phyloP scores from a whole-genome alignment of 768 basidiomycete genomes.

The Serendipita vermifera region DNA sequence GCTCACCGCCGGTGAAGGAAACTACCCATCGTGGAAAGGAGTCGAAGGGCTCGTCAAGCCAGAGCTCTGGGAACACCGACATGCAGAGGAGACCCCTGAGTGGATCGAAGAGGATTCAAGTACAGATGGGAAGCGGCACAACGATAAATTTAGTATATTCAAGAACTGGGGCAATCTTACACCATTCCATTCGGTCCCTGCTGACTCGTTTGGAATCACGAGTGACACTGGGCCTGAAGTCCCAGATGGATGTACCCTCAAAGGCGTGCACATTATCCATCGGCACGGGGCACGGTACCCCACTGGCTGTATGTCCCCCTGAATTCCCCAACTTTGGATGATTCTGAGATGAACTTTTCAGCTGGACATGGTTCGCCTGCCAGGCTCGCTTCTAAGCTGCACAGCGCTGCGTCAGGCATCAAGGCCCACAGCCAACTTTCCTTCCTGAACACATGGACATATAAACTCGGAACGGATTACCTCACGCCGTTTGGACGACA shows the following conservation, averaged over 20 bases:
- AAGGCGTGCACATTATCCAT: constrained; percentile 66
- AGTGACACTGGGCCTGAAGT: constrained; percentile 57
- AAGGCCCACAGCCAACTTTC: constrained; percentile 20
- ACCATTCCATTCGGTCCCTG: constrained; percentile 69
- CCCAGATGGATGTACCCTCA: constrained; percentile 56
- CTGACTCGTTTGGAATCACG: constrained; percentile 54
- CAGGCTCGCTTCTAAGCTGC: neutral
- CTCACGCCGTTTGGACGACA: constrained; percentile 29
- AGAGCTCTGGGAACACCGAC: neutral
- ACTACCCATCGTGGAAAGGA: constrained; percentile 60
- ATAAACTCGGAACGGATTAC: constrained; percentile 74
- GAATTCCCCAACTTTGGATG: neutral
- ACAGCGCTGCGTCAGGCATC: constrained; percentile 9
- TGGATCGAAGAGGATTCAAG: neutral
- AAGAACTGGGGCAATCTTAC: constrained; percentile 74
- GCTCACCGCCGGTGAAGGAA: constrained; percentile 16
- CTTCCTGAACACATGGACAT: constrained; percentile 45
- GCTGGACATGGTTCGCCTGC: neutral
- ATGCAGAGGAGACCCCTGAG: neutral
- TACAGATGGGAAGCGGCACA: constrained; percentile 12
- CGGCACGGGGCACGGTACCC: constrained; percentile 65
- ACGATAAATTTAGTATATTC: constrained; percentile 48
- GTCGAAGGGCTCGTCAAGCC: constrained; percentile 18
- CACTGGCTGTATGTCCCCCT: constrained; percentile 16
- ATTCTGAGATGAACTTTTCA: neutral